Evolutionary conservation across 2,329 filamentous ascomycete species (phyloP).

Genomic region (Grosmannia serpens): DNA sequence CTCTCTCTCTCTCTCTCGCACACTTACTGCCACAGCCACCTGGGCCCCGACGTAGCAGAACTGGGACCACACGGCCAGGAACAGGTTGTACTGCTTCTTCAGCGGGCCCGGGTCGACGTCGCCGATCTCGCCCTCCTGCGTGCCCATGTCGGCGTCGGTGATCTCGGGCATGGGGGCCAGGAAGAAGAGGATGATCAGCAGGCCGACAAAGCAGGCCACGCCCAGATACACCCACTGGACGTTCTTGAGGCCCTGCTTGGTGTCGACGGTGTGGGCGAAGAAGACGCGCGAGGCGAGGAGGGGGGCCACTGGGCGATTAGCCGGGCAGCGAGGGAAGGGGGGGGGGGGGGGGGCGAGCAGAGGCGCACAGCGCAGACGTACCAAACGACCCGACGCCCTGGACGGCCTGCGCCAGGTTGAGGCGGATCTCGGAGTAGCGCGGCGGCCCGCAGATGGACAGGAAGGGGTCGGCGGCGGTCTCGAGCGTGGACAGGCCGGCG

Average conservation of each 20-base stretch:
- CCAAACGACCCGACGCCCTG: slow-evolving; percentile 45
- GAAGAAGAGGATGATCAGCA: slow-evolving; percentile 46
- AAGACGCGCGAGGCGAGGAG: slow-evolving; percentile 50
- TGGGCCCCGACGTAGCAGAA: slow-evolving; percentile 55
- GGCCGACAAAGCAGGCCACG: slow-evolving; percentile 47
- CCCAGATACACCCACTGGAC: slow-evolving; percentile 56
- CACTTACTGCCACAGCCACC: slow-evolving; percentile 34
- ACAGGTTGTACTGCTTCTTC: slow-evolving; percentile 46
- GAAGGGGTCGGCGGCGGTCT: slow-evolving; percentile 46
- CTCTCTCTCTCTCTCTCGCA: background rate
- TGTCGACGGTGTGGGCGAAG: slow-evolving; percentile 41
- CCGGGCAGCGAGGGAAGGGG: background rate
- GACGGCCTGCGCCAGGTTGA: slow-evolving; percentile 47
- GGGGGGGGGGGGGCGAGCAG: background rate
- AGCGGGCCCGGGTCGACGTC: slow-evolving; percentile 36
- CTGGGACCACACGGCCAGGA: slow-evolving; percentile 48
- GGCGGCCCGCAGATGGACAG: slow-evolving; percentile 46
- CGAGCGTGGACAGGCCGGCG: slow-evolving; percentile 33
- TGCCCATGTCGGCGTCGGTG: slow-evolving; percentile 50
- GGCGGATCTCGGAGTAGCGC: slow-evolving; percentile 43
- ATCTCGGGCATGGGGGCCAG: slow-evolving; percentile 39
- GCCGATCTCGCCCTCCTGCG: slow-evolving; percentile 33
- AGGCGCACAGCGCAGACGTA: background rate
- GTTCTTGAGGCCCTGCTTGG: slow-evolving; percentile 37
- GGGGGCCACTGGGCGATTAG: slow-evolving; percentile 29